These are phyloP conservation scores for Cladosporium cucumerinum DNA, from an alignment of 2,329 filamentous ascomycete species.

Conservation along the genomic window DNA sequence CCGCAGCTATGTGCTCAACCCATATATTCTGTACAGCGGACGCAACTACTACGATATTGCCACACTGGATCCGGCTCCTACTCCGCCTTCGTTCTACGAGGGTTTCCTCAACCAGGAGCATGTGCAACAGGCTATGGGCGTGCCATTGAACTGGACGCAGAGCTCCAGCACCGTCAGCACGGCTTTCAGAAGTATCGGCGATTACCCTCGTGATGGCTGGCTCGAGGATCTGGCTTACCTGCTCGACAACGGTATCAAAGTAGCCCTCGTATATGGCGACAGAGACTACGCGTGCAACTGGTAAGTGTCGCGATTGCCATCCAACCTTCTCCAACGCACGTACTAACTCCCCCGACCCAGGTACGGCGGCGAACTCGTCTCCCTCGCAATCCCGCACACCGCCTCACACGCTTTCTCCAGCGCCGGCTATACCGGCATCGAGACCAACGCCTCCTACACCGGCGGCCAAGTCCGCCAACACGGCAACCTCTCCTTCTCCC, in stretches of 20 bases:
- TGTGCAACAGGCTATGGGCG: slow-evolving; percentile 56
- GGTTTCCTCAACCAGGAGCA: slow-evolving; percentile 56
- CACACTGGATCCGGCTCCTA: slow-evolving; percentile 44
- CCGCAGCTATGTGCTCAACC: slow-evolving; percentile 43
- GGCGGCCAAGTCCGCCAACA: slow-evolving; percentile 29
- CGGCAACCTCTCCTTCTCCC: slow-evolving; percentile 30
- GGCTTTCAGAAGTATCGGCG: slow-evolving; percentile 41
- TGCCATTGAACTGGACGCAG: slow-evolving; percentile 35
- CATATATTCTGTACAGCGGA: slow-evolving; percentile 43
- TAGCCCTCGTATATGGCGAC: slow-evolving; percentile 56
- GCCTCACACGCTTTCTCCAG: slow-evolving; percentile 42
- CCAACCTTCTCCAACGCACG: not conserved
- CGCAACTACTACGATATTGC: slow-evolving; percentile 58
- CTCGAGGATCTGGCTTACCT: slow-evolving; percentile 51
- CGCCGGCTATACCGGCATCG: slow-evolving; percentile 43
- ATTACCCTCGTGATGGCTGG: slow-evolving; percentile 48
- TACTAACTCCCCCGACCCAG: slow-evolving; percentile 41
- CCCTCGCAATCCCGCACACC: slow-evolving; percentile 56
- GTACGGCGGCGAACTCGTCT: slow-evolving; percentile 54
- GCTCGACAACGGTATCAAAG: slow-evolving; percentile 55
- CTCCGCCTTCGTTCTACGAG: slow-evolving; percentile 42
- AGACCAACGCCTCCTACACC: slow-evolving; percentile 23
- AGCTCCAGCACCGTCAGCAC: slow-evolving; percentile 15
- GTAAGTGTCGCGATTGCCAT: slow-evolving; percentile 1
- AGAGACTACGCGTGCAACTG: slow-evolving; percentile 46